phyloP scores from a whole-genome alignment of 305 asterid genomes.

The Fraxinus nigra region DNA sequence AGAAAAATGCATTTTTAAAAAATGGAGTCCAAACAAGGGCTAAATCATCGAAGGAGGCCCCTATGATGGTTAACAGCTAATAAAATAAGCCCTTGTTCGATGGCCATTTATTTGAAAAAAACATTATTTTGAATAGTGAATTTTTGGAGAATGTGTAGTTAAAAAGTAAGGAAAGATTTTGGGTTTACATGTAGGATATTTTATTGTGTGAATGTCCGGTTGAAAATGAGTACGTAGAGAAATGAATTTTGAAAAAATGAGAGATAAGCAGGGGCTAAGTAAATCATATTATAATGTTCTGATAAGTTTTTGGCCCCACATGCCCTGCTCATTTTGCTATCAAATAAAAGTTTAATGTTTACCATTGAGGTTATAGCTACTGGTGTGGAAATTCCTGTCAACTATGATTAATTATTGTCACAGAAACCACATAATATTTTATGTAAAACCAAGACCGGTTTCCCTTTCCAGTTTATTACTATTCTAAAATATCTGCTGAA shows the following conservation, averaged over 20 bases:
- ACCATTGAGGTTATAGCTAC: neutral
- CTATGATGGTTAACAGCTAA: conserved; percentile 2
- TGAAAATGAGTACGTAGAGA: too few species aligned
- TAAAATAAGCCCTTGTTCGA: neutral
- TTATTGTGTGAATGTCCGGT: too few species aligned
- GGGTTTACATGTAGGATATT: too few species aligned
- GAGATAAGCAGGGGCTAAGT: neutral
- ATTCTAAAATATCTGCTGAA: neutral
- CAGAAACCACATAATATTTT: neutral
- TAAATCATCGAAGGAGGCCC: neutral
- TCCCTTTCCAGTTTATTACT: neutral
- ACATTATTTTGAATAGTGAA: too few species aligned
- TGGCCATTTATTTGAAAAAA: too few species aligned
- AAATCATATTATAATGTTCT: neutral
- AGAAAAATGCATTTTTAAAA: too few species aligned
- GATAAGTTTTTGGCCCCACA: neutral
- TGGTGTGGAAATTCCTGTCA: neutral
- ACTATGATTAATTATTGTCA: neutral
- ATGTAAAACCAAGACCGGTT: neutral
- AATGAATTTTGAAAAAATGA: too few species aligned
- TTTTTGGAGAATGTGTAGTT: too few species aligned
- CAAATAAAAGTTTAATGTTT: neutral
- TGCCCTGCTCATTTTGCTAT: neutral
- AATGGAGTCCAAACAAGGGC: too few species aligned
- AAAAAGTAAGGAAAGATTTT: too few species aligned